Conservation (phyloP, 2,329 filamentous ascomycete genomes). For the Coniochaeta sp. region DNA sequence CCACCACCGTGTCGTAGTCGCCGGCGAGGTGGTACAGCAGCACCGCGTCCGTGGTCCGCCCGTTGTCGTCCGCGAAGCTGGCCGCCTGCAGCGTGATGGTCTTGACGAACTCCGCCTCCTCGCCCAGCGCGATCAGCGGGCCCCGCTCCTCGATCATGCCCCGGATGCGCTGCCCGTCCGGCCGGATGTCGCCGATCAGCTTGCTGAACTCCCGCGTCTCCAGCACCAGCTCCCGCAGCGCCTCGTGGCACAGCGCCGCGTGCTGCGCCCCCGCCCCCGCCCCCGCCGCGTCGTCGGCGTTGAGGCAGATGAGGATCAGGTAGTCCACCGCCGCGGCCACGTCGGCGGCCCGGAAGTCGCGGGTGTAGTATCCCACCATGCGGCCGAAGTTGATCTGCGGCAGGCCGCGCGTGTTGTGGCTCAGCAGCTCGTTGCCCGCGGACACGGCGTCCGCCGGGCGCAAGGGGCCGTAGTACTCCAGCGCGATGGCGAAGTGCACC, state of each 20-base stretch:
- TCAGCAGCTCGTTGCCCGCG: slow-evolving; percentile 63
- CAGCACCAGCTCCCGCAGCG: slow-evolving; percentile 86
- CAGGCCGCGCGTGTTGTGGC: slow-evolving; percentile 58
- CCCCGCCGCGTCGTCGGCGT: slow-evolving; percentile 66
- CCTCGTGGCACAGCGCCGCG: slow-evolving; percentile 80
- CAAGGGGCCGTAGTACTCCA: slow-evolving; percentile 84
- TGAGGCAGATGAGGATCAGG: slow-evolving; percentile 83
- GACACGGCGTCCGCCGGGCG: slow-evolving; percentile 76
- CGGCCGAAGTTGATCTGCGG: slow-evolving; percentile 91
- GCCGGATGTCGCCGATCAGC: slow-evolving; percentile 82
- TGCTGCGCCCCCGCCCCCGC: slow-evolving; percentile 71
- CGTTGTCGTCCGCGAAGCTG: slow-evolving; percentile 87
- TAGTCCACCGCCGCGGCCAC: slow-evolving; percentile 91
- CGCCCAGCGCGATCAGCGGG: slow-evolving; percentile 65
- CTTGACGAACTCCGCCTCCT: slow-evolving; percentile 78
- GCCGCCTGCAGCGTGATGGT: slow-evolving; percentile 92
- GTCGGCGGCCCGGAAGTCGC: slow-evolving; percentile 87
- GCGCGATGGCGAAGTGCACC: slow-evolving; percentile 86
- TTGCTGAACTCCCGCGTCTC: slow-evolving; percentile 95
- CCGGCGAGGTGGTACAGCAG: slow-evolving; percentile 90
- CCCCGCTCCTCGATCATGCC: slow-evolving; percentile 85
- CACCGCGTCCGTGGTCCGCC: slow-evolving; percentile 87
- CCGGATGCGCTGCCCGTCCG: slow-evolving; percentile 76
- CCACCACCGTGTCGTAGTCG: slow-evolving; percentile 91
- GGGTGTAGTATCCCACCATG: slow-evolving; percentile 91